These are phyloP conservation scores for Trypanosoma conorhini DNA, from an alignment of 208 protist species.

Conservation along the genomic window DNA sequence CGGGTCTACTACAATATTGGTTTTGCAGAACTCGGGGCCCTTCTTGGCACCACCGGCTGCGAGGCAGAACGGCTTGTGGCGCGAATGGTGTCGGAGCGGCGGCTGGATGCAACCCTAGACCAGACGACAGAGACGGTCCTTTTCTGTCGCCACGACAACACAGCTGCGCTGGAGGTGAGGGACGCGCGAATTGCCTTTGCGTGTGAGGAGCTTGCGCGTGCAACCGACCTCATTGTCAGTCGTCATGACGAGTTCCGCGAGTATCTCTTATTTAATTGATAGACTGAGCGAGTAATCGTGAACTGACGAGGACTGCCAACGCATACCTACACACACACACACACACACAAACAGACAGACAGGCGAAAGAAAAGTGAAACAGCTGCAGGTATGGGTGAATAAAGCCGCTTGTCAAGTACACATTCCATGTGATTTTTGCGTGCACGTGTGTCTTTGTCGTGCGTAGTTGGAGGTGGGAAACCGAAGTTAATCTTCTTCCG, in stretches of 20 bases:
- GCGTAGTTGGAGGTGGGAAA: conserved; percentile 5
- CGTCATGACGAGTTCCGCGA: conserved; percentile 33
- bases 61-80: conserved; percentile 83
- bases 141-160: conserved; percentile 34
- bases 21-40: conserved; percentile 80
- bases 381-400: background rate
- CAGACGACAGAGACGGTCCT: conserved; percentile 35
- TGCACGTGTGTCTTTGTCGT: conserved; percentile 10
- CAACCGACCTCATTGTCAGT: conserved; percentile 32
- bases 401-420: background rate
- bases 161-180: conserved; percentile 33
- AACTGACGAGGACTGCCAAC: background rate
- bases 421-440: background rate
- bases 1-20: conserved; percentile 95
- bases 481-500: background rate
- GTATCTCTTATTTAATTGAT: conserved; percentile 26
- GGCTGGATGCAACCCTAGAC: conserved; percentile 56
- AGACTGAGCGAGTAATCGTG: background rate
- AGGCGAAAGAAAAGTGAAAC: background rate
- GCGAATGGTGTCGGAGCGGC: conserved; percentile 90
- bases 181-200: conserved; percentile 30
- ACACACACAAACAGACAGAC: no score
- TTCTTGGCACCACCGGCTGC: conserved; percentile 73
- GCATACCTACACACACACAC: no score
- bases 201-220: conserved; percentile 42